Conservation (phyloP, 2,329 filamentous ascomycete genomes). For the Blastomyces parvus region DNA sequence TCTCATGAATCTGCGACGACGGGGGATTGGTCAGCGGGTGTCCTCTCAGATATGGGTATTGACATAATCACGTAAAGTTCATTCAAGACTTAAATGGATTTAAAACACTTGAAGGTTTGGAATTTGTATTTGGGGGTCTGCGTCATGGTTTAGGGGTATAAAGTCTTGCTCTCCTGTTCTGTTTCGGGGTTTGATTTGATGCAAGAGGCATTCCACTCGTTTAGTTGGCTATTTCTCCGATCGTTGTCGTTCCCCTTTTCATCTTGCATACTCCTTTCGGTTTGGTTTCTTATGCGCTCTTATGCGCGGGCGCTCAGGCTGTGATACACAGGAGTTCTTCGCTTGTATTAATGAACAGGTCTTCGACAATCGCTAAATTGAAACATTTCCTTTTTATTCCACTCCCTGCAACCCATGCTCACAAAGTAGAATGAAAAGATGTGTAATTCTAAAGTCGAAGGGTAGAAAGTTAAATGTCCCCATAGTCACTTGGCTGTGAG, state of each 20-base stretch:
- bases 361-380: neutral
- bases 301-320: neutral
- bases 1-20: slow-evolving; percentile 3
- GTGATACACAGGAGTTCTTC: neutral
- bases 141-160: neutral
- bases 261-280: neutral
- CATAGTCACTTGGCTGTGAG: neutral
- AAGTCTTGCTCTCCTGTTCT: neutral
- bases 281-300: neutral
- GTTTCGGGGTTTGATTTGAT: neutral
- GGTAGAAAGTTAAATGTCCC: neutral
- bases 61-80: slow-evolving; percentile 1
- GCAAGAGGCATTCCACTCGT: neutral
- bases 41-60: slow-evolving; percentile 2
- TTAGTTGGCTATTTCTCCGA: neutral
- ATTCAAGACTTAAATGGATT: neutral
- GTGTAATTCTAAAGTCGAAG: neutral
- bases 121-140: neutral
- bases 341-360: neutral
- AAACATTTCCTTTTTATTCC: neutral
- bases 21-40: neutral
- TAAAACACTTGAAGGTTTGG: neutral
- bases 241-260: neutral
- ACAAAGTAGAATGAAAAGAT: neutral
- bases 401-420: neutral